Evolutionary conservation across 78 protist species (phyloP).

Genomic region (Dictyostelium purpureum): DNA sequence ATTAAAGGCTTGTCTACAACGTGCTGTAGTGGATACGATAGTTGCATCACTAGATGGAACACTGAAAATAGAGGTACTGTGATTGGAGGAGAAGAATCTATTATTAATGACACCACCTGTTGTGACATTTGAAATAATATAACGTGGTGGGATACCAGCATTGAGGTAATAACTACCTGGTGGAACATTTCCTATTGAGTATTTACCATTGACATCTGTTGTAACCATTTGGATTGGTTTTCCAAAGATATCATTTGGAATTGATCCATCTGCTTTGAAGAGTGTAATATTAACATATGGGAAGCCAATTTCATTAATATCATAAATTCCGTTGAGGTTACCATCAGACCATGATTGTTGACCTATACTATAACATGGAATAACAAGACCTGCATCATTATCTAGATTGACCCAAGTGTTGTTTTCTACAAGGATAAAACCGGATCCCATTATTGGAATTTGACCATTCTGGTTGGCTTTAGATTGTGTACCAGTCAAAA

Average conservation of each 20-base stretch:
- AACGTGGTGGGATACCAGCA: slow-evolving; percentile 8
- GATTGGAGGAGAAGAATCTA: neutral
- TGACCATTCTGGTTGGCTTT: neutral
- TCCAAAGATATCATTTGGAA: neutral
- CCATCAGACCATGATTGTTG: slow-evolving; percentile 38
- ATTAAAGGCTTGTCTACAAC: neutral
- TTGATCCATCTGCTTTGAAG: neutral
- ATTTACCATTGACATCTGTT: slow-evolving; percentile 25
- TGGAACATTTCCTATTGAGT: slow-evolving; percentile 15
- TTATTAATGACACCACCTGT: neutral
- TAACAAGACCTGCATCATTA: slow-evolving; percentile 36
- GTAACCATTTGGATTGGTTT: neutral
- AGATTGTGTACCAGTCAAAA: neutral
- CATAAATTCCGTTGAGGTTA: slow-evolving; percentile 34
- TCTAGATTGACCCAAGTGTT: neutral
- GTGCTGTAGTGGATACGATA: neutral
- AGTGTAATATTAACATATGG: slow-evolving; percentile 22
- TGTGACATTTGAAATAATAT: neutral
- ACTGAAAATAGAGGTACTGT: slow-evolving; percentile 1
- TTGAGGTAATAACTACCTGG: slow-evolving; percentile 20
- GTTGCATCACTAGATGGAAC: neutral
- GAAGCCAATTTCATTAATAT: slow-evolving; percentile 47
- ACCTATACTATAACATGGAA: slow-evolving; percentile 24
- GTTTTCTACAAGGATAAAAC: too few species aligned
- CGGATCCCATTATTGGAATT: neutral